phyloP scores from a whole-genome alignment of 2,329 filamentous ascomycete species.

The Ophiognomonia clavigignenti-juglandacearum region DNA sequence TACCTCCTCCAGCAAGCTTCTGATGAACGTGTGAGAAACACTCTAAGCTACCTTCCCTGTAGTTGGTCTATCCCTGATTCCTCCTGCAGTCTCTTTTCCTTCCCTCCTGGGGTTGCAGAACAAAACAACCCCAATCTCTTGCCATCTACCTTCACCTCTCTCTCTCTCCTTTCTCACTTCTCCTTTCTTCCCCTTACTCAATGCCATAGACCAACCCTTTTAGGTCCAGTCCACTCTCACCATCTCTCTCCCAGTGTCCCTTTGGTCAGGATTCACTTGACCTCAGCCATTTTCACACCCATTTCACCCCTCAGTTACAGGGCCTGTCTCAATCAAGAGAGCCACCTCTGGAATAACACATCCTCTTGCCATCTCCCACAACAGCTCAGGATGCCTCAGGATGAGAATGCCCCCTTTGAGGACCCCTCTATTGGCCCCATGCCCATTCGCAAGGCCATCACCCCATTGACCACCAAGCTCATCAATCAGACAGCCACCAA shows the following conservation, averaged over 20 bases:
- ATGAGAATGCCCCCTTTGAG: conserved; percentile 14
- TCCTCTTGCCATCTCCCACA: conserved; percentile 2
- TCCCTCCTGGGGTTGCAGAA: background rate
- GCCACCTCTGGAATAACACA: conserved; percentile 10
- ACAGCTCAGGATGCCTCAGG: conserved; percentile 3
- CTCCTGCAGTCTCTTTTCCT: conserved; percentile 3
- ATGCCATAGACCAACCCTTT: background rate
- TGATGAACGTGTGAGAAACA: too few relatives aligned
- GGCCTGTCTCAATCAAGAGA: conserved; percentile 4
- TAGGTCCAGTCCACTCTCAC: background rate
- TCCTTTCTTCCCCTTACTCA: too few relatives aligned
- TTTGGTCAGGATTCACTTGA: conserved; percentile 12
- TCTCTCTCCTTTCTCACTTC: background rate
- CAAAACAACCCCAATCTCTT: too few relatives aligned
- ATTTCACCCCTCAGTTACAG: conserved; percentile 9
- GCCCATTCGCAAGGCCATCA: conserved; percentile 38
- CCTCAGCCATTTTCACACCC: conserved; percentile 14
- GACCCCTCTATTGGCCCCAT: background rate
- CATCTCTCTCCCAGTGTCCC: background rate
- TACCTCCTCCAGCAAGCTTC: too few relatives aligned
- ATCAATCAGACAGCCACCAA: conserved; percentile 50
- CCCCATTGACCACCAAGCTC: conserved; percentile 47
- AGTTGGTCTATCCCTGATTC: background rate
- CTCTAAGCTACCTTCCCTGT: too few relatives aligned
- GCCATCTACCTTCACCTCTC: too few relatives aligned